Percentiles rank a stretch among this genome's conserved stretches.
Conservation (phyloP, 2,329 filamentous ascomycete species). For the Cytospora schulzeri region DNA sequence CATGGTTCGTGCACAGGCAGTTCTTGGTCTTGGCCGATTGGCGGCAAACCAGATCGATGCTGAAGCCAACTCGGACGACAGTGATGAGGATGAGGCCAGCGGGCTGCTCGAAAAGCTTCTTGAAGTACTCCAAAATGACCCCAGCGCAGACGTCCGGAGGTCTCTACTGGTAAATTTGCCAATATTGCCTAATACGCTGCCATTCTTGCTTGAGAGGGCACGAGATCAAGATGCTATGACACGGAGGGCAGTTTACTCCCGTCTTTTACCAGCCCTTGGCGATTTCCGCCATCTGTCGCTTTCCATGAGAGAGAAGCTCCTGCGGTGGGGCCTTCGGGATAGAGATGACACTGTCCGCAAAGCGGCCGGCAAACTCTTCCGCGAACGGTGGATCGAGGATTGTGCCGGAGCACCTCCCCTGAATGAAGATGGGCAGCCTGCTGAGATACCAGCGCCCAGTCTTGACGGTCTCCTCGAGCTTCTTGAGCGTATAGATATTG, state of each 20-base stretch:
- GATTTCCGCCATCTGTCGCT: constrained; percentile 94
- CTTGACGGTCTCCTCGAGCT: constrained; percentile 87
- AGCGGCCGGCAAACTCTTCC: constrained; percentile 85
- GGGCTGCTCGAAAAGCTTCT: constrained; percentile 81
- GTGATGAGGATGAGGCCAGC: constrained; percentile 66
- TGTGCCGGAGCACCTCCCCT: constrained; percentile 72
- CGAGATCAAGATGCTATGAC: constrained; percentile 86
- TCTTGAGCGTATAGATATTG: constrained; percentile 88
- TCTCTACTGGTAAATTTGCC: constrained; percentile 90
- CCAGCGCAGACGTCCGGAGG: constrained; percentile 88
- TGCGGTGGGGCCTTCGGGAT: constrained; percentile 92
- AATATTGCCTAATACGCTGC: constrained; percentile 77
- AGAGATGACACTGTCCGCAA: constrained; percentile 93
- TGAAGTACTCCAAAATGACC: constrained; percentile 89
- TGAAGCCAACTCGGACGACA: constrained; percentile 69
- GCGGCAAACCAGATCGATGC: constrained; percentile 77
- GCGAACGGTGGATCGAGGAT: constrained; percentile 97
- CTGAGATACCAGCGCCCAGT: constrained; percentile 63
- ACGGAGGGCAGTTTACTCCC: constrained; percentile 81
- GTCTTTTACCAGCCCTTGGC: constrained; percentile 82
- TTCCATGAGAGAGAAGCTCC: constrained; percentile 90
- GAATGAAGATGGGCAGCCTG: constrained; percentile 57
- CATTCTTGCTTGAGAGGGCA: constrained; percentile 86
- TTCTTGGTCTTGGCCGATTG: constrained; percentile 83
- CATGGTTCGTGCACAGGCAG: constrained; percentile 88